Evolutionary conservation across 202 grass and related monocot genomes (phyloP).

Genomic region (Digitaria exilis): DNA sequence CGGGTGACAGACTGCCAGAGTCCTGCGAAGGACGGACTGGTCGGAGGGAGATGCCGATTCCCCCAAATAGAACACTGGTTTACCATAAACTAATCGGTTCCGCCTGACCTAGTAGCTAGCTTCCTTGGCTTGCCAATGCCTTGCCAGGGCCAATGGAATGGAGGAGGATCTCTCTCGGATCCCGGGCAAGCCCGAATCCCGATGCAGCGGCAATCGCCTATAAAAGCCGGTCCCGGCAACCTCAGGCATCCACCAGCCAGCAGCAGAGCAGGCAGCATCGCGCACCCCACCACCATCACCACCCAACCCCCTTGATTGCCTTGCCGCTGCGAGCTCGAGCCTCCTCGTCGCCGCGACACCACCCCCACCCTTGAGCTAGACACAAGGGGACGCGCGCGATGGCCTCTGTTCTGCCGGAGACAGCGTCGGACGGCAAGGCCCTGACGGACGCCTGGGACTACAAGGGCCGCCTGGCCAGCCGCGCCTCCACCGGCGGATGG

Average conservation of each 20-base stretch:
- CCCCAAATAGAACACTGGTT: slow-evolving; percentile 31
- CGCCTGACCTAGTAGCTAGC: background rate
- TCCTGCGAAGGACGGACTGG: background rate
- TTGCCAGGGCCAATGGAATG: background rate
- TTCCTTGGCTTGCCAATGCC: background rate
- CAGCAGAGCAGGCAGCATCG: background rate
- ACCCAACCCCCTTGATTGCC: background rate
- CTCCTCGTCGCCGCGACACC: background rate
- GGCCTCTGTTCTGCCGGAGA: slow-evolving; percentile 42
- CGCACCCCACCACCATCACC: background rate
- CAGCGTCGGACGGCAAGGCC: slow-evolving; percentile 37
- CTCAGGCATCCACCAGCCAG: background rate
- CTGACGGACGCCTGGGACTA: slow-evolving; percentile 83
- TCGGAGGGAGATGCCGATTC: slow-evolving; percentile 11
- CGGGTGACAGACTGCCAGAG: background rate
- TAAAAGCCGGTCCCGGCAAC: slow-evolving; percentile 16
- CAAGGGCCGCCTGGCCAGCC: slow-evolving; percentile 67
- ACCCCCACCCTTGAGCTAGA: too few species aligned
- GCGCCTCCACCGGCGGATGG: slow-evolving; percentile 64
- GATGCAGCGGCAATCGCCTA: slow-evolving; percentile 31
- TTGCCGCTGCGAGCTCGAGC: slow-evolving; percentile 8
- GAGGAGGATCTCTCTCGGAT: background rate
- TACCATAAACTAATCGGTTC: background rate
- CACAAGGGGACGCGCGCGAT: too few species aligned
- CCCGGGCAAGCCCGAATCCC: slow-evolving; percentile 11